These are phyloP conservation scores for Biscutella auriculata DNA, from an alignment of 441 rosid species.

Conservation along the genomic window DNA sequence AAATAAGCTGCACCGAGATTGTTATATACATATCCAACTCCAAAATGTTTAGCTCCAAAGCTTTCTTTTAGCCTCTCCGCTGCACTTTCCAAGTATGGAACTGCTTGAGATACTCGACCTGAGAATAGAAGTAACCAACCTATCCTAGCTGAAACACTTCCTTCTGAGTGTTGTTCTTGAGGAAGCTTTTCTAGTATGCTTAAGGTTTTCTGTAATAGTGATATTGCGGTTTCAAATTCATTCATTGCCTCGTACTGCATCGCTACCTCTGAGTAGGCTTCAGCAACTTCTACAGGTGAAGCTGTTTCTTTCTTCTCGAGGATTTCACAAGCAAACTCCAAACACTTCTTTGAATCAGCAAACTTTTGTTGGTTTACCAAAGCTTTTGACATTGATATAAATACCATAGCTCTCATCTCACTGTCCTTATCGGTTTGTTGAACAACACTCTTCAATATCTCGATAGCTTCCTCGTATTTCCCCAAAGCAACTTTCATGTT, in stretches of 20 bases:
- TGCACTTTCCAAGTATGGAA: constrained; percentile 82
- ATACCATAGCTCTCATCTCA: constrained; percentile 56
- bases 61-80: constrained; percentile 78
- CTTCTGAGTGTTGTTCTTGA: constrained; percentile 86
- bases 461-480: constrained; percentile 58
- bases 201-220: constrained; percentile 54
- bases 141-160: constrained; percentile 77
- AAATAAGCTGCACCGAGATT: constrained; percentile 90
- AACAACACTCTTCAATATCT: constrained; percentile 48
- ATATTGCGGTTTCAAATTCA: constrained; percentile 71
- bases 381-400: constrained; percentile 85
- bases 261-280: constrained; percentile 82
- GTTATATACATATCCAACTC: constrained; percentile 82
- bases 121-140: constrained; percentile 78
- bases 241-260: constrained; percentile 85
- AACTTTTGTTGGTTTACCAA: constrained; percentile 49
- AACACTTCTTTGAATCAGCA: constrained; percentile 57
- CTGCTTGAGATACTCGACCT: constrained; percentile 67
- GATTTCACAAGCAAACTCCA: constrained; percentile 71
- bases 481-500: constrained; percentile 83
- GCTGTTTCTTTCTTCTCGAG: constrained; percentile 55
- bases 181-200: constrained; percentile 68
- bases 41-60: constrained; percentile 86
- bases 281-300: constrained; percentile 69
- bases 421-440: constrained; percentile 67